Percentiles rank a stretch among this genome's conserved stretches.
These are phyloP conservation scores for Daldinia sp. DNA, from an alignment of 2,329 filamentous ascomycete species.

Conservation along the genomic window DNA sequence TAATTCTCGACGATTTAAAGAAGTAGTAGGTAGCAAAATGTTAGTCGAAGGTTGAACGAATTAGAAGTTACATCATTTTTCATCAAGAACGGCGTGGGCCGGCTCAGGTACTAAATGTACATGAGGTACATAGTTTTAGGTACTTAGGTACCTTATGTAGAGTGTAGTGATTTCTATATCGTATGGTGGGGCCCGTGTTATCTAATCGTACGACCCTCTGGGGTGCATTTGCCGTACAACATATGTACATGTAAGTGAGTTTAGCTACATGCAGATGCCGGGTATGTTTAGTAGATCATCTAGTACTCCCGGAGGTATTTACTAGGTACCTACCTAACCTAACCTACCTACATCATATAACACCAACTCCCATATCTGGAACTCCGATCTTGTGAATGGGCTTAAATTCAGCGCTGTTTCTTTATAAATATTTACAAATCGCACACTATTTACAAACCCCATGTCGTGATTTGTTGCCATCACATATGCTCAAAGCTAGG, in stretches of 20 bases:
- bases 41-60: slow-evolving; percentile 2
- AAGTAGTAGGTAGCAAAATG: not conserved
- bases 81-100: not conserved
- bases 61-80: slow-evolving; percentile 18
- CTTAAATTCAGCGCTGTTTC: not conserved
- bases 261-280: not conserved
- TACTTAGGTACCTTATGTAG: not conserved
- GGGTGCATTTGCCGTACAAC: too few species aligned
- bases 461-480: not conserved
- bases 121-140: not conserved
- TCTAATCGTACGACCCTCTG: slow-evolving; percentile 10
- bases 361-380: too few species aligned
- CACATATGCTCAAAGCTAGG: not conserved
- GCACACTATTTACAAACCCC: not conserved
- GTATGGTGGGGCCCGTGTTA: slow-evolving; percentile 4
- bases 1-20: not conserved
- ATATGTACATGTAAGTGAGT: not conserved
- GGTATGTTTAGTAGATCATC: not conserved
- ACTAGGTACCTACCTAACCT: too few species aligned
- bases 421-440: not conserved
- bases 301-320: too few species aligned
- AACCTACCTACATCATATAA: too few species aligned
- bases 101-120: not conserved
- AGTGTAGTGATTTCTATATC: slow-evolving; percentile 2
- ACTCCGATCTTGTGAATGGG: not conserved